These are phyloP conservation scores for Citrus hindsii DNA, from an alignment of 345 rosid species.

Conservation along the genomic window DNA sequence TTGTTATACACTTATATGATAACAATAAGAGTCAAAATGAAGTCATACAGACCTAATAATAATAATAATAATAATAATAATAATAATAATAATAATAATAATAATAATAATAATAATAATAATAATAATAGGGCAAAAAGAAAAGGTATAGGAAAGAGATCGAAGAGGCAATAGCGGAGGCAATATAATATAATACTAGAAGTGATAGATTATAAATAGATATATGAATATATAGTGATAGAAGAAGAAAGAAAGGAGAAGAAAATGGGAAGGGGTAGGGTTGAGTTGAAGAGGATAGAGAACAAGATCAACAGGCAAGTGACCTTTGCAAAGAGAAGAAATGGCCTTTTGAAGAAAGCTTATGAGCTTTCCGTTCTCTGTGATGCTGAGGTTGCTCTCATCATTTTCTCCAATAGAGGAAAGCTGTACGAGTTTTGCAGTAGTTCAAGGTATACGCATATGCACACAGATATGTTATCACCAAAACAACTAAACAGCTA, in stretches of 20 bases:
- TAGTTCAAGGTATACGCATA: slow-evolving; percentile 69
- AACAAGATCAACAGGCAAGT: slow-evolving; percentile 99
- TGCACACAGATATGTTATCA: slow-evolving; percentile 11
- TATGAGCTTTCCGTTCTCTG: slow-evolving; percentile 98
- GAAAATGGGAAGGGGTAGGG: slow-evolving; percentile 95
- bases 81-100: no score
- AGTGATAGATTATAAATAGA: not conserved
- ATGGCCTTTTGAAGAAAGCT: slow-evolving; percentile 98
- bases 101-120: no score
- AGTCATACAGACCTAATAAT: not conserved
- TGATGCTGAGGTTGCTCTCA: slow-evolving; percentile 99
- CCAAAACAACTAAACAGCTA: slow-evolving; percentile 28
- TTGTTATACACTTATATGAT: no score
- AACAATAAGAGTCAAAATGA: not conserved
- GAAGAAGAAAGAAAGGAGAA: not conserved
- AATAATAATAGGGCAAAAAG: not conserved
- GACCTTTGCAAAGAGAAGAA: slow-evolving; percentile 98
- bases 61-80: not conserved
- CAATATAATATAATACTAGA: not conserved
- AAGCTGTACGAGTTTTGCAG: slow-evolving; percentile 99
- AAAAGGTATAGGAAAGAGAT: not conserved
- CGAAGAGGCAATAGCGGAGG: not conserved
- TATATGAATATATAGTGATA: no score
- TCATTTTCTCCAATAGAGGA: slow-evolving; percentile 99
- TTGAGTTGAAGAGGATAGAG: slow-evolving; percentile 98